Evolutionary conservation across 805 yeast species (phyloP).

Genomic region (Starmera quercuum): DNA sequence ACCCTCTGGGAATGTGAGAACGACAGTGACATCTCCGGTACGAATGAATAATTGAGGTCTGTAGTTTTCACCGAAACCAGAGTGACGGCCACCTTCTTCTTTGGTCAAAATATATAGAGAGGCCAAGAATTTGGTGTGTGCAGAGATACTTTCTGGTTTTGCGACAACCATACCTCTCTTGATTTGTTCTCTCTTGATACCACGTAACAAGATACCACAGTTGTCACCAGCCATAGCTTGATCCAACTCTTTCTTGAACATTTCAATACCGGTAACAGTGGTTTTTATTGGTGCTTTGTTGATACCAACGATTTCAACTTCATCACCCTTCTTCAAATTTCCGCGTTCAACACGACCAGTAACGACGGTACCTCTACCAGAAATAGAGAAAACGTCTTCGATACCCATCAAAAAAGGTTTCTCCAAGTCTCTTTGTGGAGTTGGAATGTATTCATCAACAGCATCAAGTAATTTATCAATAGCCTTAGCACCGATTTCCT

Average conservation of each 20-base stretch:
- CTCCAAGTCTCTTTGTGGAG: slow-evolving; percentile 93
- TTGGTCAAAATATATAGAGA: slow-evolving; percentile 87
- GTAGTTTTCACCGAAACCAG: slow-evolving; percentile 94
- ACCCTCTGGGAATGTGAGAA: slow-evolving; percentile 79
- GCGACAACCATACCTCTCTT: slow-evolving; percentile 96
- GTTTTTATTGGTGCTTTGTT: slow-evolving; percentile 83
- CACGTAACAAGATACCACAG: slow-evolving; percentile 95
- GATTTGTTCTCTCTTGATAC: slow-evolving; percentile 95
- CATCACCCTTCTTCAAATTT: slow-evolving; percentile 95
- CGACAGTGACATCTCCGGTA: slow-evolving; percentile 92
- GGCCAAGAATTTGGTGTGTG: slow-evolving; percentile 90
- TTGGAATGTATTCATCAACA: slow-evolving; percentile 91
- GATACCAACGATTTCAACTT: slow-evolving; percentile 93
- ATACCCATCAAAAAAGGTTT: slow-evolving; percentile 96
- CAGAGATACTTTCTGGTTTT: slow-evolving; percentile 85
- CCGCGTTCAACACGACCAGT: slow-evolving; percentile 99
- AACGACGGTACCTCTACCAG: slow-evolving; percentile 99
- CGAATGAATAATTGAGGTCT: slow-evolving; percentile 97
- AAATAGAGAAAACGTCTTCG: slow-evolving; percentile 94
- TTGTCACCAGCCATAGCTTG: slow-evolving; percentile 98
- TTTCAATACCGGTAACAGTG: slow-evolving; percentile 96
- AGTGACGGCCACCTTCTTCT: slow-evolving; percentile 99
- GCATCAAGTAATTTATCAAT: slow-evolving; percentile 80
- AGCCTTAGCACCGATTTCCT: slow-evolving; percentile 88
- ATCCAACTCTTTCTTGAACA: slow-evolving; percentile 98